Conservation (phyloP, 2,329 filamentous ascomycete species). For the Aspergillus glaucus region DNA sequence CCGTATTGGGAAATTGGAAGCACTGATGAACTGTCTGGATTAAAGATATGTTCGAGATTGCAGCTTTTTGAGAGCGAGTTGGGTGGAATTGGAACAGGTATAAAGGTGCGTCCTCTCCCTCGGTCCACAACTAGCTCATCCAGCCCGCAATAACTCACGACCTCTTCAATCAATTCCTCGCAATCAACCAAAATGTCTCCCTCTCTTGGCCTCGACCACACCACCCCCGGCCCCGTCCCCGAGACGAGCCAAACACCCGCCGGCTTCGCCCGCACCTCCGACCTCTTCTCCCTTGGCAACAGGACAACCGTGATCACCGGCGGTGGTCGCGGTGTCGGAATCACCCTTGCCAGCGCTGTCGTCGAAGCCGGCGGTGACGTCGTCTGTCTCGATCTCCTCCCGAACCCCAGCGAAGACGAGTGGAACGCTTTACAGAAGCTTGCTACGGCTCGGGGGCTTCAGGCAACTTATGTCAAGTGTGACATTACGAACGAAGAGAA, state of each 20-base stretch:
- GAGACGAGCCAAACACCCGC: conserved; percentile 28
- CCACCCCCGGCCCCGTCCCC: conserved; percentile 17
- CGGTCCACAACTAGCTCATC: neutral
- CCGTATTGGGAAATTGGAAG: neutral
- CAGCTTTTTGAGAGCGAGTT: neutral
- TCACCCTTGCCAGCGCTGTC: conserved; percentile 45
- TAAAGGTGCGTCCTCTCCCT: neutral
- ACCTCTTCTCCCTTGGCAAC: conserved; percentile 42
- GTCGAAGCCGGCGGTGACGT: conserved; percentile 47
- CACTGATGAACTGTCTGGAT: neutral
- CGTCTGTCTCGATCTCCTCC: conserved; percentile 44
- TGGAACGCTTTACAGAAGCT: conserved; percentile 41
- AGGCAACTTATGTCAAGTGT: conserved; percentile 39
- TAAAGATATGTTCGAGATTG: neutral
- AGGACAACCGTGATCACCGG: conserved; percentile 44
- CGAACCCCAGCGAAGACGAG: conserved; percentile 25
- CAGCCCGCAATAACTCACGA: neutral
- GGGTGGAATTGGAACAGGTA: neutral
- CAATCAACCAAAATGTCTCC: conserved; percentile 14
- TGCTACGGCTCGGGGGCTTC: conserved; percentile 28
- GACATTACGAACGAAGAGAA: conserved; percentile 44
- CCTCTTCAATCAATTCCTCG: neutral
- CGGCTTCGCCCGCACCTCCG: conserved; percentile 14
- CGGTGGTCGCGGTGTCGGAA: conserved; percentile 47
- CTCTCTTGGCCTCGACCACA: conserved; percentile 16